Base-by-base conservation (phyloP, 495 filamentous ascomycete species). In the Hypoxylon perforatum region DNA sequence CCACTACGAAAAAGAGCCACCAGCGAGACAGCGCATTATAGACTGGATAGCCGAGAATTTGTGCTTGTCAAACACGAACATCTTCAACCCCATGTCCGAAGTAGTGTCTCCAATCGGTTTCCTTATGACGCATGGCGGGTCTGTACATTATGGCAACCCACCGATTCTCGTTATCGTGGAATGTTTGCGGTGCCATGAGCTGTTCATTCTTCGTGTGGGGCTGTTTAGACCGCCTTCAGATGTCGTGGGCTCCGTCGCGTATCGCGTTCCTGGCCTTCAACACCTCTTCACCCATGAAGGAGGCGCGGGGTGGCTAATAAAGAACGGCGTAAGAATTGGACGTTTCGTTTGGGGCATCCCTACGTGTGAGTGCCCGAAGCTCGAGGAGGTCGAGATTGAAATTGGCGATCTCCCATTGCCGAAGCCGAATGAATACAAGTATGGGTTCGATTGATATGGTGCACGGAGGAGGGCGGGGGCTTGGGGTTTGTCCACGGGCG, bases 281-380 rank as follows among this genome's bases (percentile, higher is more conserved):
- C 36, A 53, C 21, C 6, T 18, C 3, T 33, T 22, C 21, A 35
- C 19, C n/a, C 49, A 39, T 21, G 25, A 35, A 36, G 49, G 49
- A 33, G 49, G 49, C 4, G 17, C 25, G 9, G 19, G 49, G 8
- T 33, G 18, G 3, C 49, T 53, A n/a, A 12, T 53, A 19, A 53
- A 33, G 22, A 19, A 53, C 14, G 25, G 49, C 10, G 22, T 10
- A 10, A 53, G 18, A 11, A 21, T 53, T 35, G 49, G 17, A 21
- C 49, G 49, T 28, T 53, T 53, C 49, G 35, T 53, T 19, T 53
- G 49, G 19, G 19, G 49, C 6, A 39, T 2, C 7, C 49, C 49
- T 14, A 53, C 49, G 11, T 53, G 49, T 33, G 49, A 33, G 8
- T 53, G 49, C 49, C 49, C 15, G 14, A 53, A 53, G 19, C 49